These are phyloP conservation scores for Fusarium ramigenum DNA, from an alignment of 2,329 filamentous ascomycete species.

Conservation along the genomic window DNA sequence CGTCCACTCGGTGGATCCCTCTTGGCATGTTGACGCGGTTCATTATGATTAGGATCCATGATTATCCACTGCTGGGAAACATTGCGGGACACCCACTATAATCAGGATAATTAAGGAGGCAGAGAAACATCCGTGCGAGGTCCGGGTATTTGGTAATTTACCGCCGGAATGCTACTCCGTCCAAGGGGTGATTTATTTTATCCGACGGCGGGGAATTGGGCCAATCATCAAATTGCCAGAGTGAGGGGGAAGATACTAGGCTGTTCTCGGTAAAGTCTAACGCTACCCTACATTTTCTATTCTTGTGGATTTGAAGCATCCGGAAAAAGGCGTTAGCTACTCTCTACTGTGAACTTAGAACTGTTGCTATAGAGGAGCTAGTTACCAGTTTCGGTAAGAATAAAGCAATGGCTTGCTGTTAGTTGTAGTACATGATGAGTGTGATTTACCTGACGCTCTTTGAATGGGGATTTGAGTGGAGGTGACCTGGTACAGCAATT, in stretches of 20 bases:
- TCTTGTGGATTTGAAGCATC: background rate
- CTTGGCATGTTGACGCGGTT: background rate
- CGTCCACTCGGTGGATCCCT: background rate
- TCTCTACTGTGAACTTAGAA: background rate
- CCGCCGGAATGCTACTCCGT: background rate
- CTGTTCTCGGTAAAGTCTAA: accelerated
- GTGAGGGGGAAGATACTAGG: background rate
- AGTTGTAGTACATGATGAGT: background rate
- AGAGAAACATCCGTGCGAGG: background rate
- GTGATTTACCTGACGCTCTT: accelerated
- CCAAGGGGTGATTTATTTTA: background rate
- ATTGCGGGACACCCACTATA: background rate
- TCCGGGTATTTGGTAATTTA: background rate
- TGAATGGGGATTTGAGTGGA: accelerated
- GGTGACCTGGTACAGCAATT: too few species aligned
- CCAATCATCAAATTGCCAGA: background rate
- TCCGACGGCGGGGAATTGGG: background rate
- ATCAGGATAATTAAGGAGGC: background rate
- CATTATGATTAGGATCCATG: background rate
- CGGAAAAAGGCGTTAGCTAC: background rate
- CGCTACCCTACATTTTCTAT: background rate
- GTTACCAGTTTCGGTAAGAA: background rate
- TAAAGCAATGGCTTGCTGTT: accelerated
- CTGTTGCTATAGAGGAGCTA: accelerated
- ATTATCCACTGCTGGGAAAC: background rate